Conservation (phyloP, 192 early-diverging fungal species). For the Coemansia sp. region DNA sequence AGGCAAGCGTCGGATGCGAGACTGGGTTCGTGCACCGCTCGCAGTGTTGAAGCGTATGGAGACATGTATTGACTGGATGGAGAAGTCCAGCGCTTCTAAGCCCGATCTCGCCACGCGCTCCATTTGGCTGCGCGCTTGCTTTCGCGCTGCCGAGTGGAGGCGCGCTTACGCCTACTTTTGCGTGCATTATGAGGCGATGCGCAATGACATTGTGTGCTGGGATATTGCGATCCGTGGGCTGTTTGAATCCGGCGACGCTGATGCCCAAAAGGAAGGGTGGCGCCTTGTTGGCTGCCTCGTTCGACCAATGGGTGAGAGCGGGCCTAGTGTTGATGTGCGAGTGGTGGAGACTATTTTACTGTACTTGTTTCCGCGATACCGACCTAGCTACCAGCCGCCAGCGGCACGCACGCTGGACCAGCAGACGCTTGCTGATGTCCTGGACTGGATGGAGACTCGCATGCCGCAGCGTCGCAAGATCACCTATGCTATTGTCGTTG, state of each 20-base stretch:
- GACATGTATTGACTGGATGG: slow-evolving; percentile 18
- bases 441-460: slow-evolving; percentile 19
- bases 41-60: slow-evolving; percentile 3
- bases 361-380: slow-evolving; percentile 15
- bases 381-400: slow-evolving; percentile 8
- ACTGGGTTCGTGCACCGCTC: background rate
- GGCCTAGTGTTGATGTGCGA: slow-evolving; percentile 11
- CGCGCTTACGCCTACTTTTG: slow-evolving; percentile 18
- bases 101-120: slow-evolving; percentile 29
- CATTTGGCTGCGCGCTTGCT: slow-evolving; percentile 49
- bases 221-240: slow-evolving; percentile 33
- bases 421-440: background rate
- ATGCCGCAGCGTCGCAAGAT: slow-evolving; percentile 14
- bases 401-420: slow-evolving; percentile 1
- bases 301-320: background rate
- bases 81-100: slow-evolving; percentile 1
- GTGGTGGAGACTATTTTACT: slow-evolving; percentile 34
- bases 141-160: slow-evolving; percentile 25
- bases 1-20: background rate
- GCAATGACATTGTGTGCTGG: slow-evolving; percentile 33
- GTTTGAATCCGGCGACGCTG: background rate
- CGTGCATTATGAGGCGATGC: slow-evolving; percentile 1
- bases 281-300: slow-evolving; percentile 25
- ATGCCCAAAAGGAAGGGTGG: slow-evolving; percentile 30
- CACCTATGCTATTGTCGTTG: slow-evolving; percentile 18